These are phyloP conservation scores for Aspergillus unguis DNA, from an alignment of 2,329 filamentous ascomycete genomes.

Conservation along the genomic window DNA sequence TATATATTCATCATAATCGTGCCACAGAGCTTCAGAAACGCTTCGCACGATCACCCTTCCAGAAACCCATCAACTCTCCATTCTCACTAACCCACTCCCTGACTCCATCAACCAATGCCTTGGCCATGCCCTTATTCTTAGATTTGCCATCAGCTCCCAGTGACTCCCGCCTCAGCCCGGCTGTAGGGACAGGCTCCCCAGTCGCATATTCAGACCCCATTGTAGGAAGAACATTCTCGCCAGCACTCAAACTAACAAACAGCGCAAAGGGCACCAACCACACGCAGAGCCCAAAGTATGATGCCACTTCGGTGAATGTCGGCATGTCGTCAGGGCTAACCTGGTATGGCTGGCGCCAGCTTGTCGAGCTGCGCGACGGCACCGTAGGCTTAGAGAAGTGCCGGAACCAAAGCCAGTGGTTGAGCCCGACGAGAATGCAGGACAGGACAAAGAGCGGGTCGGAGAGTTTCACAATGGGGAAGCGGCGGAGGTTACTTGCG, in stretches of 20 bases:
- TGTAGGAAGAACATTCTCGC: slow-evolving; percentile 89
- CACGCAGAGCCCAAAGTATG: slow-evolving; percentile 92
- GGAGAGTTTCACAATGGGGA: slow-evolving; percentile 75
- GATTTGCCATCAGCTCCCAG: slow-evolving; percentile 37
- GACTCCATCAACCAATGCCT: slow-evolving; percentile 58
- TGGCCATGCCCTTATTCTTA: slow-evolving; percentile 60
- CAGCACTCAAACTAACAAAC: slow-evolving; percentile 89
- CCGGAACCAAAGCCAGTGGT: slow-evolving; percentile 95
- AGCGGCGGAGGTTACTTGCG: slow-evolving; percentile 75
- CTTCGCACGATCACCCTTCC: slow-evolving; percentile 57
- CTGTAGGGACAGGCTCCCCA: slow-evolving; percentile 40
- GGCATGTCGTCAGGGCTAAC: slow-evolving; percentile 56
- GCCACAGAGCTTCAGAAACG: slow-evolving; percentile 31
- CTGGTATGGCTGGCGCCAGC: slow-evolving; percentile 38
- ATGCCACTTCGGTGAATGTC: slow-evolving; percentile 88
- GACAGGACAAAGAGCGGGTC: slow-evolving; percentile 84
- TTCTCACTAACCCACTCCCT: slow-evolving; percentile 61
- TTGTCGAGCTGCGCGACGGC: slow-evolving; percentile 32
- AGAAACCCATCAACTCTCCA: slow-evolving; percentile 60
- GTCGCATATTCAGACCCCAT: slow-evolving; percentile 77
- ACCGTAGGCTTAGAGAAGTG: slow-evolving; percentile 71
- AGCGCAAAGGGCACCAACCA: slow-evolving; percentile 95
- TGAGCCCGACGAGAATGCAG: slow-evolving; percentile 78
- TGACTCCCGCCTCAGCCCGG: slow-evolving; percentile 25
- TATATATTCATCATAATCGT: slow-evolving; percentile 4